phyloP scores from a whole-genome alignment of 148 eudicot genomes.

The Silene latifolia region DNA sequence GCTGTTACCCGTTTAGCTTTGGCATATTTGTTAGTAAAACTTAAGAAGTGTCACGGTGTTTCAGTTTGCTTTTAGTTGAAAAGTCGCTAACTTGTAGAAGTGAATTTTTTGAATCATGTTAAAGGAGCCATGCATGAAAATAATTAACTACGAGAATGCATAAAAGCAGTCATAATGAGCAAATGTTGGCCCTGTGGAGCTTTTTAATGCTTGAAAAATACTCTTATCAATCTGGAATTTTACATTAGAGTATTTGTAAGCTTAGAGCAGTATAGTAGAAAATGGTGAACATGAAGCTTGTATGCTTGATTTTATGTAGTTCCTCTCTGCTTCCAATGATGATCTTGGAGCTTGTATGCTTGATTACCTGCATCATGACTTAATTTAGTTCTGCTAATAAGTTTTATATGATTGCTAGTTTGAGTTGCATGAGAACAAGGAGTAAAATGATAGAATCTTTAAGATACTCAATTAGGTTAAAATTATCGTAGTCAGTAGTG shows the following conservation, averaged over 20 bases:
- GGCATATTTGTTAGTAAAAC: neutral
- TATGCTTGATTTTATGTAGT: neutral
- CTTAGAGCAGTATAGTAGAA: no score
- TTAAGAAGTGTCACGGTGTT: neutral
- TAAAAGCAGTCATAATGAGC: no score
- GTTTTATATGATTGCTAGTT: no score
- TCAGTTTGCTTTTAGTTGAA: neutral
- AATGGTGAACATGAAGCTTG: no score
- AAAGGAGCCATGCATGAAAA: neutral
- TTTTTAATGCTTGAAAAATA: no score
- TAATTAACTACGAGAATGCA: no score
- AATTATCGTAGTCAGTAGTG: neutral
- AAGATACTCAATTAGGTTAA: no score
- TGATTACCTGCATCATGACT: neutral
- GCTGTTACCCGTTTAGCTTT: neutral
- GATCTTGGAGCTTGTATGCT: neutral
- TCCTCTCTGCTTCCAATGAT: neutral
- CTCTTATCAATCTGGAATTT: no score
- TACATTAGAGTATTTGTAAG: no score
- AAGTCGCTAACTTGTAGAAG: no score
- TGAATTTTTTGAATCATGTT: neutral
- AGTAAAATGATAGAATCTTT: neutral
- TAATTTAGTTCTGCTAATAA: neutral
- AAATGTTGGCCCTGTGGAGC: no score
- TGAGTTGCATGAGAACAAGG: neutral